These are phyloP conservation scores for Alternaria triticimaculans DNA, from an alignment of 2,329 filamentous ascomycete species.

Conservation along the genomic window DNA sequence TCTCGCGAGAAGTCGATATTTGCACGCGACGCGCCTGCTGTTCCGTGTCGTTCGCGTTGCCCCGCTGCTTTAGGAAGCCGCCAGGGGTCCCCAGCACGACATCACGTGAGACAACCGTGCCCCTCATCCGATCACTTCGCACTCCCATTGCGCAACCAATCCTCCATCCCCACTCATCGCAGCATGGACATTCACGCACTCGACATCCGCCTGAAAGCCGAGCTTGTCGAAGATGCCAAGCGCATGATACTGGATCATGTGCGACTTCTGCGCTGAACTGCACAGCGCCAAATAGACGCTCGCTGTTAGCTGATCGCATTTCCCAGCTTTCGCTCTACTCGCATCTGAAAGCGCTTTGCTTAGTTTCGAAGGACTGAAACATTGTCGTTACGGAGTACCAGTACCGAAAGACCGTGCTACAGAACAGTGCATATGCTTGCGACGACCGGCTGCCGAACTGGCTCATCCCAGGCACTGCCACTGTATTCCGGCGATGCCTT, in stretches of 20 bases:
- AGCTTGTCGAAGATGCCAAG: not conserved
- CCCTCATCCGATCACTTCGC: not conserved
- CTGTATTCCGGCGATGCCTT: slow-evolving; percentile 4
- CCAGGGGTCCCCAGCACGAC: not conserved
- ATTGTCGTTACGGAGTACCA: slow-evolving; percentile 2
- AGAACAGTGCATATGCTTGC: not conserved
- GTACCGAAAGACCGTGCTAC: slow-evolving; percentile 10
- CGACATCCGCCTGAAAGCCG: not conserved
- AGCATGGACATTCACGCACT: not conserved
- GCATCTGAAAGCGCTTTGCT: slow-evolving; percentile 11
- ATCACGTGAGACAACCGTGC: not conserved
- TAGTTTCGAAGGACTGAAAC: slow-evolving; percentile 8
- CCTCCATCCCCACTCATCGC: not conserved
- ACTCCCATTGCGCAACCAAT: not conserved
- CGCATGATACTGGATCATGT: not conserved
- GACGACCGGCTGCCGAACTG: not conserved
- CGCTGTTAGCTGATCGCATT: not conserved
- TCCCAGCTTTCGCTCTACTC: slow-evolving; percentile 5
- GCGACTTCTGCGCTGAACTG: not conserved
- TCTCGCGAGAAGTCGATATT: not conserved
- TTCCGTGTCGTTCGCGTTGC: not conserved
- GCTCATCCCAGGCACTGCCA: not conserved
- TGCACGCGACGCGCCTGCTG: too few relatives aligned
- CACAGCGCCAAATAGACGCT: not conserved
- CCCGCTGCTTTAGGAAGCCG: not conserved